phyloP scores from a whole-genome alignment of 2,329 filamentous ascomycete genomes.

The Colletotrichum endophyticum region DNA sequence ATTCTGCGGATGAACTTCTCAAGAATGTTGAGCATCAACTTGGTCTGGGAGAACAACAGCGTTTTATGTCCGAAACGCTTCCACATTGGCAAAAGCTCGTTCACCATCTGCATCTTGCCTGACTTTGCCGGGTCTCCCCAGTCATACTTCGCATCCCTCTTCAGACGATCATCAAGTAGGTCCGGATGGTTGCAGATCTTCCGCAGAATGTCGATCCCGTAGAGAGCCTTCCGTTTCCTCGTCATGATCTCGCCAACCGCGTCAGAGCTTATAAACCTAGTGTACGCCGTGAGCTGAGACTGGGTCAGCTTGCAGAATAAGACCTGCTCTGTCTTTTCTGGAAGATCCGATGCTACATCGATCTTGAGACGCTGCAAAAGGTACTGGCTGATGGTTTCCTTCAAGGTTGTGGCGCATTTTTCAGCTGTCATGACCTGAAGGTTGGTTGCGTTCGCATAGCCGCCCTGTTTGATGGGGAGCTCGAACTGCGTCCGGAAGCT shows the following conservation, averaged over 20 bases:
- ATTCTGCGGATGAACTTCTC: conserved; percentile 77
- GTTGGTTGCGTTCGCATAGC: conserved; percentile 94
- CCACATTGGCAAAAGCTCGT: conserved; percentile 86
- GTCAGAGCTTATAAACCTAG: conserved; percentile 79
- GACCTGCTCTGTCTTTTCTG: conserved; percentile 95
- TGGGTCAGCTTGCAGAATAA: conserved; percentile 92
- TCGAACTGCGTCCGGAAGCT: conserved; percentile 93
- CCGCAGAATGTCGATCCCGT: conserved; percentile 87
- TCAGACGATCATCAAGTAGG: conserved; percentile 68
- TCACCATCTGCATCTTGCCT: conserved; percentile 95
- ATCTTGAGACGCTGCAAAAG: conserved; percentile 90
- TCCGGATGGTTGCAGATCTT: conserved; percentile 99
- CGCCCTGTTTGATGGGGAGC: conserved; percentile 89
- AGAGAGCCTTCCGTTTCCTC: conserved; percentile 79
- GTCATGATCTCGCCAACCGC: conserved; percentile 85
- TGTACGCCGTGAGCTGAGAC: conserved; percentile 79
- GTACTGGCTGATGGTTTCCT: conserved; percentile 93
- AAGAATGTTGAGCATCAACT: conserved; percentile 94
- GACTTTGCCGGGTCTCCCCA: conserved; percentile 83
- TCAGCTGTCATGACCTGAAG: conserved; percentile 93
- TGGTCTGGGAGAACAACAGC: conserved; percentile 88
- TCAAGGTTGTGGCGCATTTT: conserved; percentile 91
- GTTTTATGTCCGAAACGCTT: conserved; percentile 91
- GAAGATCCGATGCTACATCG: conserved; percentile 91
- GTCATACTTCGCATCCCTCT: conserved; percentile 66